Evolutionary conservation across 176 grass and related monocot genomes (phyloP), one percentile per base, ranked within the genome.

Genomic region (Alopecurus myosuroides): DNA sequence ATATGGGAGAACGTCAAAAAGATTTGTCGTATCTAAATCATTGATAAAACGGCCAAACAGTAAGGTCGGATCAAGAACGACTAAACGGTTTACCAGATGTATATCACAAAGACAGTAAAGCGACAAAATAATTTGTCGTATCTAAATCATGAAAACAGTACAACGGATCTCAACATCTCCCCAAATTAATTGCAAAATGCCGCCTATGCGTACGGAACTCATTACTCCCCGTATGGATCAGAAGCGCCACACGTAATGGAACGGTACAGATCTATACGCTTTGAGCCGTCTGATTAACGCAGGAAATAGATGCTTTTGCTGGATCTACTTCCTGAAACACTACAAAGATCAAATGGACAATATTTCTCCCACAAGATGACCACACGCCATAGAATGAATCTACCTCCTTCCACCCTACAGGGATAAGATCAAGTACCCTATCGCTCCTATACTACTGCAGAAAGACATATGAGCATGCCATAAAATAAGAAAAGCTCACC

Each of bases 401-500:
- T n/a, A n/a, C n/a, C n/a, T n/a, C n/a, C n/a, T n/a, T n/a, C n/a
- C n/a, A n/a, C n/a, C n/a, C n/a, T n/a, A n/a, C n/a, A n/a, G n/a
- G n/a, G n/a, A n/a, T n/a, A n/a, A n/a, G n/a, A n/a, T n/a, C n/a
- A n/a, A n/a, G n/a, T n/a, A n/a, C n/a, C 19, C 61, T 45, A 48
- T 3, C 57, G 12, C 45, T 35, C 70, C 19, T 52, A 64, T 36
- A 65, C 3, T 18, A 55, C 2, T 51, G 65, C 46, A 75, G 7
- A 76, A n/a, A n/a, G n/a, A 76, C 11, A 30, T 57, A 68, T 39
- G 25, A 64, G 74, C 19, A 84, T 42, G 55, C 23, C 25, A 83
- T 29, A 3, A 19, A 22, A 23, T n/a, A n/a, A n/a, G n/a, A 40
- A 14, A 57, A 56, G 13, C 41, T 78, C 82, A 97, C 89, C 88